A percentile compares a stretch with the other conserved stretches of the same genome.
These are phyloP conservation scores for Lodderomyces orthopsilosis DNA, from an alignment of 1,139 yeast species.

Conservation along the genomic window DNA sequence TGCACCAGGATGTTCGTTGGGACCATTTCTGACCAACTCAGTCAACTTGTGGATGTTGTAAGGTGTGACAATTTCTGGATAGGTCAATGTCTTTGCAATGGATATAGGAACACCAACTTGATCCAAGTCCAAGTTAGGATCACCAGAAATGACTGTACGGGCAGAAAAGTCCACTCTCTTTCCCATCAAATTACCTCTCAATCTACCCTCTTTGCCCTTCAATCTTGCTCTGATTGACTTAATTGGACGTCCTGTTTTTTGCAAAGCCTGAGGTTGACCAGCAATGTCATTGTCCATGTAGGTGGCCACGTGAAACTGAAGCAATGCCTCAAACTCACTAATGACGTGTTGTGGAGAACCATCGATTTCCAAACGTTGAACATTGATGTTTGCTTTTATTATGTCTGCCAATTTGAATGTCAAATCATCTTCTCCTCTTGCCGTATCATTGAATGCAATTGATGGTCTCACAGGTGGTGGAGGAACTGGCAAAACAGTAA, in stretches of 20 bases:
- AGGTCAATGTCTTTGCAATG: constrained; percentile 90
- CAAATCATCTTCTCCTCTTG: constrained; percentile 98
- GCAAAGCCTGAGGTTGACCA: constrained; percentile 99
- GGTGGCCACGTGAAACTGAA: constrained; percentile 98
- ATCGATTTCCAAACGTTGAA: constrained; percentile 93
- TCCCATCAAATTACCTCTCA: constrained; percentile 98
- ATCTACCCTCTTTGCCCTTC: constrained; percentile 98
- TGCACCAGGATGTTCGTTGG: constrained; percentile 99
- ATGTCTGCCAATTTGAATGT: constrained; percentile 97
- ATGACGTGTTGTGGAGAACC: constrained; percentile 99
- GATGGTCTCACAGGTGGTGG: constrained; percentile 99
- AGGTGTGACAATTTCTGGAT: constrained; percentile 97
- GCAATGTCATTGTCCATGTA: constrained; percentile 99
- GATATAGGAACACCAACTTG: constrained; percentile 98
- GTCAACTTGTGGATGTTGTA: constrained; percentile 92
- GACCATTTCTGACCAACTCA: constrained; percentile 93
- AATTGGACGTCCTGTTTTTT: constrained; percentile 97
- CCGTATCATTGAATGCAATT: constrained; percentile 97
- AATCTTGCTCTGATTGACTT: constrained; percentile 97
- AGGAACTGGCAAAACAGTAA: constrained; percentile 98
- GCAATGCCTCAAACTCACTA: constrained; percentile 90
- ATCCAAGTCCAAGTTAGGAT: constrained; percentile 94
- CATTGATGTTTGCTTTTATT: constrained; percentile 91
- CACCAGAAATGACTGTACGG: constrained; percentile 98
- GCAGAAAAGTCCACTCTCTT: constrained; percentile 99